Percentiles rank a stretch among this genome's conserved stretches.
Conservation (phyloP, 257 asterid species). For the Solanum pimpinellifolium region DNA sequence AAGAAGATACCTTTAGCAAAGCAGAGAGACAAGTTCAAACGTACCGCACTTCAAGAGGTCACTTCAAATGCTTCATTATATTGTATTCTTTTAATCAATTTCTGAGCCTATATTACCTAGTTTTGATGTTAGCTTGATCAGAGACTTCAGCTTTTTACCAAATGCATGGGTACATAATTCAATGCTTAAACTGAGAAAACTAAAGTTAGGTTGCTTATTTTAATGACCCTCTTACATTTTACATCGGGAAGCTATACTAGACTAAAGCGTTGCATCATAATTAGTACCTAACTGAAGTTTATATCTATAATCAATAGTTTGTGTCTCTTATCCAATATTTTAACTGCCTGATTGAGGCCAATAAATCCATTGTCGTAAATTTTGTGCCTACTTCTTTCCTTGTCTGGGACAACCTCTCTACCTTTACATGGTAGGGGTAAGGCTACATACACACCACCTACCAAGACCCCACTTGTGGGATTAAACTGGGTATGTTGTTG, state of each 20-base stretch:
- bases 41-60: conserved; percentile 80
- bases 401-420: neutral
- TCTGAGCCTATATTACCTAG: neutral
- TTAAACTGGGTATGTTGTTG: neutral
- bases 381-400: neutral
- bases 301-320: neutral
- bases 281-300: neutral
- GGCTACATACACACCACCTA: neutral
- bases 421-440: neutral
- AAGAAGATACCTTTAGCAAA: conserved; percentile 75
- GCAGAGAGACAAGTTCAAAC: conserved; percentile 73
- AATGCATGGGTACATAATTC: neutral
- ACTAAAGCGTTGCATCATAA: neutral
- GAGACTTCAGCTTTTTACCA: neutral
- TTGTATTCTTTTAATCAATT: neutral
- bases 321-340: neutral
- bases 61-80: neutral
- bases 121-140: neutral
- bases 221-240: neutral
- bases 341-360: neutral
- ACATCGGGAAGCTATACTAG: neutral
- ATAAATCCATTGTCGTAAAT: neutral
- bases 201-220: neutral
- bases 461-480: neutral
- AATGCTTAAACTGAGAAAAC: neutral